Evolutionary conservation across 352 stramenopile species (phyloP), one percentile per base, ranked within the genome.

Genomic region (Phytophthora ohioensis): DNA sequence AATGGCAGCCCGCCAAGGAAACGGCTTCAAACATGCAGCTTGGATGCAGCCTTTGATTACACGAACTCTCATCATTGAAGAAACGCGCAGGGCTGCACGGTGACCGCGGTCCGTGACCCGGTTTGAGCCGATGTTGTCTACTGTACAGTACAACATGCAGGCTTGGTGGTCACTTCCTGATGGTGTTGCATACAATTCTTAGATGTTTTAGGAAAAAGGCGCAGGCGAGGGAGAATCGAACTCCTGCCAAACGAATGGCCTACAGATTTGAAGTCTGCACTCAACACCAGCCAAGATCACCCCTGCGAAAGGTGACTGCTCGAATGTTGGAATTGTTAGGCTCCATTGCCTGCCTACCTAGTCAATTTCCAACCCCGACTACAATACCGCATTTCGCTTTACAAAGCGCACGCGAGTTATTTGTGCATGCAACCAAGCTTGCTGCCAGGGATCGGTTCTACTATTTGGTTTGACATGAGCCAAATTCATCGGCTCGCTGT

Each of bases 261-360:
- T 91, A 94, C 87, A 94, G 88, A 93, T 97, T 96, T 96, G 90
- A 96, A 96, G 88, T 94, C 88, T 94, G 88, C 87, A 94, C 88
- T 82, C 73, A 88, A 86, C 88, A 95, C 90, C 87, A 95, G 87
- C 87, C 84, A 91, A 91, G 90, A 73, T 95, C 87, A 97, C 84
- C 62, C 83, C 85, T 94, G 88, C 87, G 27, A 45, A 4, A 15
- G 13, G 21, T 6, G 6, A 45, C 11, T 1, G 15, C 3, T 27
- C 3, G 8, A 35, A 48, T 63, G 43, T 5, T 57, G 21, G 21
- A 27, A 27, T 27, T 27, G 21, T 27, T 27, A 27, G 21, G 21
- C 21, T 27, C 21, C 21, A 27, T 27, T 27, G 21, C 21, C 21
- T 27, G 21, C 21, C 21, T 27, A 27, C 21, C 21, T 27, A 27